Evolutionary conservation across 768 basidiomycete genomes (phyloP), one percentile per base, ranked within the genome.

Genomic region (Udeniomyces megalosporus): DNA sequence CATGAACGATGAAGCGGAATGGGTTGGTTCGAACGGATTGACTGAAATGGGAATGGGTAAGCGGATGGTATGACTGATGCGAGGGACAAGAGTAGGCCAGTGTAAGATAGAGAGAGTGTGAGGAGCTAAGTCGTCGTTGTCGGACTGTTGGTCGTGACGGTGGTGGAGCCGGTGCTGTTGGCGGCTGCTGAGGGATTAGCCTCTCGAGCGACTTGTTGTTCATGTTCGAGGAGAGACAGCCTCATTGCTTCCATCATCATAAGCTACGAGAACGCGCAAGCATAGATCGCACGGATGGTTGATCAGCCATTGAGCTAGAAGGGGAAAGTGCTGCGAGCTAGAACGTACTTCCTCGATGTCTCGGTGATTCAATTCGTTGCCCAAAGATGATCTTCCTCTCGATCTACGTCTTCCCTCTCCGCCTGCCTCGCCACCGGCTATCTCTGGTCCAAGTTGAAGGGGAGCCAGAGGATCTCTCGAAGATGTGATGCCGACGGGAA

Each of bases 241-340:
- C 93, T 82, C 91, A 99, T 97, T 4, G 95, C 95, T 75, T 97
- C 95, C 88, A 92, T 92, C 59, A 99, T 77, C 93, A 97, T 96
- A 48, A 99, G 75, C 89, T 99, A 66, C 24, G 48, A 42, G 12
- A 26, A 58, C 20, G 12, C 14, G 15, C 29, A 55, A 47, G 49
- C 20, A 55, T 28, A 34, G 31, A 26, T 31, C 38, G 38, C 32
- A 47, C 62, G 20, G n/a, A n/a, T n/a, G n/a, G n/a, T n/a, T n/a
- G n/a, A n/a, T n/a, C n/a, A n/a, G n/a, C n/a, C n/a, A n/a, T n/a
- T n/a, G n/a, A n/a, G n/a, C n/a, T n/a, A n/a, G n/a, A n/a, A n/a
- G n/a, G 50, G 42, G 29, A 20, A 34, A 22, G 45, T 0, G 51
- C 3, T 6, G 17, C 5, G 44, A 38, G 67, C 29, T 62, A 66